Evolutionary conservation across 768 basidiomycete species (phyloP).

Genomic region (Panellus pusillus): DNA sequence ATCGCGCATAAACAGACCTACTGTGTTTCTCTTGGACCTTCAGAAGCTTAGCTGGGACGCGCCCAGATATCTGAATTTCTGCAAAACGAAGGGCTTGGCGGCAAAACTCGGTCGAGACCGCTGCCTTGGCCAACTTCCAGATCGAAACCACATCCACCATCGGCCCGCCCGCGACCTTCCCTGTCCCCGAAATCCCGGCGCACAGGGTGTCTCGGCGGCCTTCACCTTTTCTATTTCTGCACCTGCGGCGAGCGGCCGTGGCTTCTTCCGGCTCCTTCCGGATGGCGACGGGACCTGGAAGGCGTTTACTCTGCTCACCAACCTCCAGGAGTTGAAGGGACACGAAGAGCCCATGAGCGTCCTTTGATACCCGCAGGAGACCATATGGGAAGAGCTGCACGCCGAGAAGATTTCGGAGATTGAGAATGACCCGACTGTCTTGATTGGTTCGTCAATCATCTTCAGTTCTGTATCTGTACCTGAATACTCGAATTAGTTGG

Average conservation of each 20-base stretch:
- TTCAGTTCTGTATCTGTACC: neutral
- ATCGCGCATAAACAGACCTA: no score
- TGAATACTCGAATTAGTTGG: slow-evolving; percentile 31
- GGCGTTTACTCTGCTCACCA: slow-evolving; percentile 19
- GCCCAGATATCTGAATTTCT: no score
- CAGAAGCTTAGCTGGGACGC: no score
- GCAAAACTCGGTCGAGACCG: no score
- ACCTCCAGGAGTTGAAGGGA: slow-evolving; percentile 20
- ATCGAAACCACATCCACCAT: neutral
- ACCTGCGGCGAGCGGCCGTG: slow-evolving; percentile 19
- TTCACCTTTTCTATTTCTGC: slow-evolving; percentile 32
- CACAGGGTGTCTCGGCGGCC: slow-evolving; percentile 10
- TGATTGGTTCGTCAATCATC: slow-evolving; percentile 15
- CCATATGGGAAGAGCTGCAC: slow-evolving; percentile 18
- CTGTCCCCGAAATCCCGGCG: neutral
- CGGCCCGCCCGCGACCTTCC: slow-evolving; percentile 8
- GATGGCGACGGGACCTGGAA: slow-evolving; percentile 20
- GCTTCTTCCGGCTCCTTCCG: slow-evolving; percentile 18
- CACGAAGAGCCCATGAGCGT: slow-evolving; percentile 22
- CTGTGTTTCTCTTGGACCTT: no score
- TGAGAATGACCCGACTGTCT: slow-evolving; percentile 24
- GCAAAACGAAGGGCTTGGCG: no score
- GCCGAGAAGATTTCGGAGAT: slow-evolving; percentile 14
- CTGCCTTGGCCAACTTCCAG: neutral
- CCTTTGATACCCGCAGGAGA: slow-evolving; percentile 13